phyloP scores from a whole-genome alignment of 2,329 filamentous ascomycete genomes.

The Furcasterigmium furcatum region DNA sequence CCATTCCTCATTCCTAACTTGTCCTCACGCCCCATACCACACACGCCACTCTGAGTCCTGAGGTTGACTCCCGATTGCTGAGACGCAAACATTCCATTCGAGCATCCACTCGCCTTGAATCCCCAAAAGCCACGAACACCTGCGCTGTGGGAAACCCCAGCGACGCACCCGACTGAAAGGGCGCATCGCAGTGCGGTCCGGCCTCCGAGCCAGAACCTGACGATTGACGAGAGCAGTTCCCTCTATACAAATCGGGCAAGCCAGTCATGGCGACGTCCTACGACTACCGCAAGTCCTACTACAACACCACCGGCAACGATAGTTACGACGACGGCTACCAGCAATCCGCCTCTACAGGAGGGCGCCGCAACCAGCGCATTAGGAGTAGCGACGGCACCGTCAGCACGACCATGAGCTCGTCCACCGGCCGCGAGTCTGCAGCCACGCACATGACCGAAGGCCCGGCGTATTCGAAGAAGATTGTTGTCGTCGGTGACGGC shows the following conservation, averaged over 20 bases:
- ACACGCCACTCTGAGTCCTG: background rate
- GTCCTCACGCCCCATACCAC: background rate
- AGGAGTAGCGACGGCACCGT: slow-evolving; percentile 86
- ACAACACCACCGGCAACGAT: slow-evolving; percentile 35
- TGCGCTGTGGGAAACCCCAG: too few relatives aligned
- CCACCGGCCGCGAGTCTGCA: slow-evolving; percentile 72
- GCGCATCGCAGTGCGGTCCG: too few relatives aligned
- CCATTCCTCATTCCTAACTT: background rate
- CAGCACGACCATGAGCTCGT: slow-evolving; percentile 77
- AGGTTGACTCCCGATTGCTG: background rate
- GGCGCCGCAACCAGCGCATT: slow-evolving; percentile 46
- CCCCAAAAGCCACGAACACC: too few relatives aligned
- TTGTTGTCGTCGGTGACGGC: slow-evolving; percentile 96
- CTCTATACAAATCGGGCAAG: slow-evolving; percentile 4
- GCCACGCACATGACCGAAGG: slow-evolving; percentile 86
- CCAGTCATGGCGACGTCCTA: slow-evolving; percentile 45
- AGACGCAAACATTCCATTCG: background rate
- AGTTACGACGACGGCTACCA: slow-evolving; percentile 35
- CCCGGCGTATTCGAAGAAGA: slow-evolving; percentile 96
- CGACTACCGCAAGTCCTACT: slow-evolving; percentile 53
- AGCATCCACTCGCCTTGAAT: background rate
- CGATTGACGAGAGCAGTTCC: background rate
- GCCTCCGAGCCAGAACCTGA: too few relatives aligned
- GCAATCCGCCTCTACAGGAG: slow-evolving; percentile 24
- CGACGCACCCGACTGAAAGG: too few relatives aligned